phyloP scores from a whole-genome alignment of 1,284 basidiomycete species.

The Neolentinus lepideus region DNA sequence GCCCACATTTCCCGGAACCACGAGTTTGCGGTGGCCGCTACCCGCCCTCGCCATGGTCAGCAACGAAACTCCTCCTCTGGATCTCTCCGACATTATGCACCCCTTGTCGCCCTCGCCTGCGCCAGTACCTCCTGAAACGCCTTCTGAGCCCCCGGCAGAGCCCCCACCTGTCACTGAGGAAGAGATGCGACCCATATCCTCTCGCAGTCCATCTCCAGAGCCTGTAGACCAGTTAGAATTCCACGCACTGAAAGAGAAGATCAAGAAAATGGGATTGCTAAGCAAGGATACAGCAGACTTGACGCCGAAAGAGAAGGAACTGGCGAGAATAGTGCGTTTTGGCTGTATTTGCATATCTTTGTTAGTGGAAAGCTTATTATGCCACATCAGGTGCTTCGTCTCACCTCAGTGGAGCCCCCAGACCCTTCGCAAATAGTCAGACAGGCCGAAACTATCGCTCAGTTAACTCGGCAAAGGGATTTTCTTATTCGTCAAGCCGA shows the following conservation, averaged over 20 bases:
- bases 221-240: conserved; percentile 24
- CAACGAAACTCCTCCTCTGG: conserved; percentile 25
- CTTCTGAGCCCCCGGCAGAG: conserved; percentile 4
- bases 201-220: conserved; percentile 19
- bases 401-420: conserved; percentile 34
- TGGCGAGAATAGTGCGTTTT: conserved; percentile 48
- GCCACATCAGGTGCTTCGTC: conserved; percentile 37
- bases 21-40: neutral
- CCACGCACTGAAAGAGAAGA: conserved; percentile 21
- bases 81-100: conserved; percentile 34
- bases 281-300: conserved; percentile 12
- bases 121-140: conserved; percentile 16
- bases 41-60: conserved; percentile 14
- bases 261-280: conserved; percentile 17
- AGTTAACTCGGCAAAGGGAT: conserved; percentile 50
- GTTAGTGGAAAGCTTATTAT: conserved; percentile 6
- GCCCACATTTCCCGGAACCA: neutral
- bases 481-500: conserved; percentile 40
- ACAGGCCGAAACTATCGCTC: conserved; percentile 55
- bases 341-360: conserved; percentile 5
- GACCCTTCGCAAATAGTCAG: conserved; percentile 40
- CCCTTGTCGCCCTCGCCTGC: conserved; percentile 33
- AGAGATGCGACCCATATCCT: neutral
- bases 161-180: neutral
- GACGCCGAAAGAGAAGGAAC: conserved; percentile 38